Conservation (phyloP, 1,284 basidiomycete genomes). For the Farysia itapuensis region DNA sequence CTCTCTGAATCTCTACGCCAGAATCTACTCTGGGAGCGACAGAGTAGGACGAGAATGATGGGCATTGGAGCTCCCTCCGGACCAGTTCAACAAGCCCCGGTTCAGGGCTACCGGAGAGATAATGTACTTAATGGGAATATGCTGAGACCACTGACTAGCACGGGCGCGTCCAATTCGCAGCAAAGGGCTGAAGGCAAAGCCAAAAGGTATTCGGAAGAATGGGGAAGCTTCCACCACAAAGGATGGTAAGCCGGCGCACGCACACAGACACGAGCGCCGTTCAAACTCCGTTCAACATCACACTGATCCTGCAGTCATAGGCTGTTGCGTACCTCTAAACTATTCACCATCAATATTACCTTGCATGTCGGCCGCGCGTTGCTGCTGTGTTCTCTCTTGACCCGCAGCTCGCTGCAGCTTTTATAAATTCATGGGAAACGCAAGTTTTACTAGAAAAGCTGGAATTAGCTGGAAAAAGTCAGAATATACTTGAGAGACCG, state of each 20-base stretch:
- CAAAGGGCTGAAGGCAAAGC: constrained; percentile 15
- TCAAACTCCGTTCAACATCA: neutral
- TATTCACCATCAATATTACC: no score
- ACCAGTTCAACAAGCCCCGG: constrained; percentile 4
- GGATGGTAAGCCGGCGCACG: constrained; percentile 32
- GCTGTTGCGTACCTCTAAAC: neutral
- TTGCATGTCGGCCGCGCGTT: no score
- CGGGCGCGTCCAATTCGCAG: constrained; percentile 8
- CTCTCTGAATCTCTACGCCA: constrained; percentile 79
- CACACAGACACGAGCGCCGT: no score
- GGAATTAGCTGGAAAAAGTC: no score
- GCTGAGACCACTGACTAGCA: constrained; percentile 44
- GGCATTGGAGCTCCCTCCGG: constrained; percentile 41
- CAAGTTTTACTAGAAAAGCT: no score
- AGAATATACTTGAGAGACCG: no score
- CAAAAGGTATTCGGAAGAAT: constrained; percentile 41
- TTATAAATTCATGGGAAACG: no score
- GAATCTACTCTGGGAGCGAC: constrained; percentile 80
- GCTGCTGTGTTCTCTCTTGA: neutral
- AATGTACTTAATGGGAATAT: constrained; percentile 42
- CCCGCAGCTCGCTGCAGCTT: neutral
- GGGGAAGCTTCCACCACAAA: constrained; percentile 54
- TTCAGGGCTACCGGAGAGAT: constrained; percentile 12
- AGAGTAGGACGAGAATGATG: constrained; percentile 54
- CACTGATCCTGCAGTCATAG: neutral